Evolutionary conservation across 1,139 yeast species (phyloP), one percentile per base, ranked within the genome.

Genomic region (Pichia sp.): DNA sequence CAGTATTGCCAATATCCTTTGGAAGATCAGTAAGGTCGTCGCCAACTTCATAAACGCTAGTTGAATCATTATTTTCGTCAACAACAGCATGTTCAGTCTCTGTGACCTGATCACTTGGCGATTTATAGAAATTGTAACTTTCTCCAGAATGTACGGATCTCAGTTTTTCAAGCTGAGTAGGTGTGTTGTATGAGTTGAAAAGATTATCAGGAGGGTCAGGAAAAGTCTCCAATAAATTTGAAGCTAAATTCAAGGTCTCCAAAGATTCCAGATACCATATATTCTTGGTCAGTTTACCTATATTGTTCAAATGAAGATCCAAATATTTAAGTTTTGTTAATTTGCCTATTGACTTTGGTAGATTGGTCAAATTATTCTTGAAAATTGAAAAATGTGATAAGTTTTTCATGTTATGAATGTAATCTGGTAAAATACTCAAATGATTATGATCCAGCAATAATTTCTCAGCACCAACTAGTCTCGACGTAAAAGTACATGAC

Each of bases 281-380:
- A 29, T 76, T 80, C 36, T 73, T 74, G 0, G 94, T 90, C 35
- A 94, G 65, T 4, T 68, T 58, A 54, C 85, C 83, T 53, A 94
- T 70, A 58, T 88, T 90, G 63, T 94, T 94, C 42, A 86, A 76
- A 62, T 92, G 97, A 42, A 88, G 66, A 62, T 94, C 97, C 51
- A 94, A 69, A 47, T 75, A 71, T 54, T 77, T 82, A 50, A 92
- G 69, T 33, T 77, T 73, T 3, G 68, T 65, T 47, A 92, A 69
- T 16, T 72, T 60, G 1, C 87, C 82, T 37, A 92, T 75, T 23
- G 78, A 75, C 3, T 70, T 60, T 0, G 98, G 97, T n/a, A 94
- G 59, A 1, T 72, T 63, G 49, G 84, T 84, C 47, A 92, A 65
- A 55, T 85, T 85, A 59, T 94, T 94, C 43, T 81, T 79, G 47